phyloP scores from a whole-genome alignment of 2,329 filamentous ascomycete genomes.

The Ustilaginoidea virens region DNA sequence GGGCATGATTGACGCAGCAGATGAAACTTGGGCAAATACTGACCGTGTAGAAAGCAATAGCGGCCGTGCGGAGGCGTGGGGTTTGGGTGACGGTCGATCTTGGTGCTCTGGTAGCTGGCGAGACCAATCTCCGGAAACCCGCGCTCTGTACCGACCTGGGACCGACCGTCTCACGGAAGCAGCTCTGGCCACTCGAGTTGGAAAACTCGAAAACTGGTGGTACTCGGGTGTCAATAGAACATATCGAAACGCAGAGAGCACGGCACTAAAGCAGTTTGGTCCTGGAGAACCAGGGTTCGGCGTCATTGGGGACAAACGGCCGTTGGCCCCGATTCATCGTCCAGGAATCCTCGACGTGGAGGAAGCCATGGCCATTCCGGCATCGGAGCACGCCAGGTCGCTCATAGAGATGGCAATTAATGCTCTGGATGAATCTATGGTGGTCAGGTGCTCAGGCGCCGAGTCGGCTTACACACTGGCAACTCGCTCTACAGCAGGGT shows the following conservation, averaged over 20 bases:
- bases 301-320: slow-evolving; percentile 3
- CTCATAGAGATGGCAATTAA: slow-evolving; percentile 1
- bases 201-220: slow-evolving; percentile 5
- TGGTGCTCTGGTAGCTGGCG: too few species aligned
- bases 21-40: neutral
- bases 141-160: slow-evolving; percentile 6
- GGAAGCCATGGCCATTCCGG: neutral
- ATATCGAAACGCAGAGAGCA: neutral
- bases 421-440: too few species aligned
- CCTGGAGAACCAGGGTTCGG: neutral
- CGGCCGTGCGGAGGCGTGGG: neutral
- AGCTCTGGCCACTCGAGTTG: slow-evolving; percentile 6
- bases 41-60: neutral
- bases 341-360: neutral
- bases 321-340: neutral
- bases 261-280: neutral
- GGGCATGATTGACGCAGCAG: slow-evolving; percentile 1
- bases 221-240: slow-evolving; percentile 3
- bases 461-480: too few species aligned
- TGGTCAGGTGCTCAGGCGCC: too few species aligned
- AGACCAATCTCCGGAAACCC: neutral
- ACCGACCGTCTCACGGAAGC: slow-evolving; percentile 11
- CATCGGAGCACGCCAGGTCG: slow-evolving; percentile 1
- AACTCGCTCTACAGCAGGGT: too few species aligned
- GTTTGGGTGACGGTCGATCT: neutral